These are phyloP conservation scores for Cardamine resedifolia DNA, from an alignment of 345 rosid genomes.

Conservation along the genomic window DNA sequence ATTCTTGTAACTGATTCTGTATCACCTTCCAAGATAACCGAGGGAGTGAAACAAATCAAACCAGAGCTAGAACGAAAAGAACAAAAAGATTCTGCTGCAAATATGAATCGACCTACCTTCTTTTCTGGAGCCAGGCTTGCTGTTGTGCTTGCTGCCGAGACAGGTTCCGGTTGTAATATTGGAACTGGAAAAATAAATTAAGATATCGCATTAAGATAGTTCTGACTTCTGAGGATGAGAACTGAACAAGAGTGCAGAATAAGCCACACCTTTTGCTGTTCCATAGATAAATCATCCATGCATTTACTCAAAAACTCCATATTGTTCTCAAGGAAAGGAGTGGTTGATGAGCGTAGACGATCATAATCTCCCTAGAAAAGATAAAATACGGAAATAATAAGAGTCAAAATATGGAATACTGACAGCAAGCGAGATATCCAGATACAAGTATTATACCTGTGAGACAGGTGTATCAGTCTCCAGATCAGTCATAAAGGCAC, in stretches of 20 bases:
- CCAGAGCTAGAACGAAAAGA: background rate
- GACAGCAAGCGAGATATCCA: background rate
- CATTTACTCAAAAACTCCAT: slow-evolving; percentile 95
- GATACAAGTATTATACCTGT: slow-evolving; percentile 52
- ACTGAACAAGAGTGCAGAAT: slow-evolving; percentile 3
- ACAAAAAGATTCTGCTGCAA: background rate
- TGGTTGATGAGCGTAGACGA: slow-evolving; percentile 80
- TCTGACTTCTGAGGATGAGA: background rate
- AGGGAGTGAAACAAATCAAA: background rate
- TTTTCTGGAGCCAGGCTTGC: slow-evolving; percentile 98
- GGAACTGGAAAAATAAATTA: slow-evolving; percentile 58
- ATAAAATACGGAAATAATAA: background rate
- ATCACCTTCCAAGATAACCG: background rate
- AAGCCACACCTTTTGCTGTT: slow-evolving; percentile 84
- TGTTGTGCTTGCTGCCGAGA: slow-evolving; percentile 98
- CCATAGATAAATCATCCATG: slow-evolving; percentile 91
- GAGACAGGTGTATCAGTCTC: slow-evolving; percentile 87
- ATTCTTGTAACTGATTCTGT: background rate
- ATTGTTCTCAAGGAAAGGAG: slow-evolving; percentile 83
- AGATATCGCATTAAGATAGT: background rate
- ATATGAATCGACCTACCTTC: slow-evolving; percentile 52
- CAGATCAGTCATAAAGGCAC: slow-evolving; percentile 95
- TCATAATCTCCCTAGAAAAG: slow-evolving; percentile 79
- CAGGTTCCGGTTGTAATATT: slow-evolving; percentile 75
- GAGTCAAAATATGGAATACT: background rate